Percentiles rank a stretch among this genome's conserved stretches.
Conservation (phyloP, 768 basidiomycete species). For the Lyophyllum decastes region DNA sequence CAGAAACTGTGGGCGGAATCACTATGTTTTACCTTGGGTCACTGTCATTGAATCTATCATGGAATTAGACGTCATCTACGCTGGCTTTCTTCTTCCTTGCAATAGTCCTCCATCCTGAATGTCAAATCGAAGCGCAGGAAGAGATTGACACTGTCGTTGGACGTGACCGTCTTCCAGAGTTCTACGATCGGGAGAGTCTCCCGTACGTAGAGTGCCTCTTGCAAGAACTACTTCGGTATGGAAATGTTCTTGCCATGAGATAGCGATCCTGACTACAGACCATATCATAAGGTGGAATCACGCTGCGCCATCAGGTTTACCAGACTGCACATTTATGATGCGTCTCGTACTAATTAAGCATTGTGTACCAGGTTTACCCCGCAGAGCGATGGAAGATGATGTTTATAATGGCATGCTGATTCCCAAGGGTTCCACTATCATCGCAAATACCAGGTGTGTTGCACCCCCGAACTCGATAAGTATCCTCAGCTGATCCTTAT, state of each 20-base stretch:
- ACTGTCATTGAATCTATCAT: background rate
- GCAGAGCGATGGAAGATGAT: no score
- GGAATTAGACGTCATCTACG: slow-evolving; percentile 17
- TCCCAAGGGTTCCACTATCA: background rate
- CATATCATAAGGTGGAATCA: no score
- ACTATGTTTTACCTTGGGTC: background rate
- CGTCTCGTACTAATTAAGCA: background rate
- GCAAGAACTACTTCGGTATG: slow-evolving; percentile 11
- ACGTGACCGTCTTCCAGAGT: slow-evolving; percentile 13
- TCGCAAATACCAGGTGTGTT: background rate
- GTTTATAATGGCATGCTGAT: no score
- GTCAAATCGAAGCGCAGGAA: slow-evolving; percentile 18
- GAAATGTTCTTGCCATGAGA: no score
- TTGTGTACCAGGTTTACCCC: background rate
- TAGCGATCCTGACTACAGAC: no score
- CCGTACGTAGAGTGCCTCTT: slow-evolving; percentile 19
- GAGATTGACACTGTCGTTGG: slow-evolving; percentile 20
- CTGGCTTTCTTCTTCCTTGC: background rate
- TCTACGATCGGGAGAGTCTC: slow-evolving; percentile 11
- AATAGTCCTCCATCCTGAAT: slow-evolving; percentile 20
- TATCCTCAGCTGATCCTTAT: no score
- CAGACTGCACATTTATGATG: no score
- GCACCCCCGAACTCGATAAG: no score
- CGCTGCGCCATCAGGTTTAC: no score
- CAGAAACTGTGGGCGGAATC: slow-evolving; percentile 31